Evolutionary conservation across 1,139 yeast species (phyloP).

Genomic region (Yamadazyma diddensiae): DNA sequence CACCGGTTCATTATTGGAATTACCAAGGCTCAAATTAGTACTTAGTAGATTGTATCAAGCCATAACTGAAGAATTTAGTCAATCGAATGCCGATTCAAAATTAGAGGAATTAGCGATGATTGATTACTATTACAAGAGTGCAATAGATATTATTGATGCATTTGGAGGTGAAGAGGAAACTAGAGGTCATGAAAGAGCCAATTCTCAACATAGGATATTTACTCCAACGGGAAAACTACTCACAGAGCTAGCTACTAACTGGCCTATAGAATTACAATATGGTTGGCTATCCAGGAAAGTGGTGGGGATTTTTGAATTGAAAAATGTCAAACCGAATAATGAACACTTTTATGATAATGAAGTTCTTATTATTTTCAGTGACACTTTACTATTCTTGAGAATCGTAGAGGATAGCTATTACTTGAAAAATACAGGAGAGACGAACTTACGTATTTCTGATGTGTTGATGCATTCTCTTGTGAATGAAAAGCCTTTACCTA

Average conservation of each 20-base stretch:
- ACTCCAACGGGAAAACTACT: slow-evolving; percentile 89
- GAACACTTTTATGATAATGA: slow-evolving; percentile 36
- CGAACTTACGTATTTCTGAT: slow-evolving; percentile 68
- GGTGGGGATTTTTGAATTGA: slow-evolving; percentile 71
- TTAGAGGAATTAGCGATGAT: slow-evolving; percentile 17
- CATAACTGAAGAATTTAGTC: slow-evolving; percentile 15
- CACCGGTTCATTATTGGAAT: slow-evolving; percentile 62
- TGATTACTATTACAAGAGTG: slow-evolving; percentile 47
- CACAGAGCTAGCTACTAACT: slow-evolving; percentile 75
- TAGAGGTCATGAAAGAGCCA: slow-evolving; percentile 25
- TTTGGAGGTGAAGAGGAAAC: slow-evolving; percentile 50
- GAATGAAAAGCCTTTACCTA: slow-evolving; percentile 75
- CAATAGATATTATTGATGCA: slow-evolving; percentile 71
- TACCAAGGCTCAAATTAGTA: slow-evolving; percentile 67
- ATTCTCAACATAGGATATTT: slow-evolving; percentile 55
- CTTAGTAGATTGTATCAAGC: slow-evolving; percentile 50
- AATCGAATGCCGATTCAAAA: not conserved
- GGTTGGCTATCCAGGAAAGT: slow-evolving; percentile 88
- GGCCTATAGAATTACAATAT: slow-evolving; percentile 86
- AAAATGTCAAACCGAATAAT: slow-evolving; percentile 25
- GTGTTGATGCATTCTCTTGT: slow-evolving; percentile 84
- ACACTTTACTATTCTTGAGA: slow-evolving; percentile 63
- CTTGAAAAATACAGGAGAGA: slow-evolving; percentile 26
- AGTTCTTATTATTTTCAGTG: slow-evolving; percentile 76
- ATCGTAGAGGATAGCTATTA: slow-evolving; percentile 43